Conservation (phyloP, 352 stramenopile species). For the Globisporangium cystogenes region DNA sequence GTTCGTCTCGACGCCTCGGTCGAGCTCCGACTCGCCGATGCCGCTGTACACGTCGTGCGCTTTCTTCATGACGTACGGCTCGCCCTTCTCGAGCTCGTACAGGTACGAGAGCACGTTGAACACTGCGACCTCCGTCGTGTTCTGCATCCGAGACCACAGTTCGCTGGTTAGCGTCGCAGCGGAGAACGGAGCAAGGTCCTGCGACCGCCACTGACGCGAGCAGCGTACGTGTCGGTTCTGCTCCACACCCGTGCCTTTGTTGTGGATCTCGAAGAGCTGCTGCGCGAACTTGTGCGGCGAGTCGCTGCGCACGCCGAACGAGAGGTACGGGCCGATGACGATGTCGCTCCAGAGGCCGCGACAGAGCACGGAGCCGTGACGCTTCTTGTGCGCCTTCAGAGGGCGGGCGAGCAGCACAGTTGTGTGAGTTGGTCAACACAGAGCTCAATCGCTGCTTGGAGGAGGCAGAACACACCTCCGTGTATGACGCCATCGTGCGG, state of each 20-base stretch:
- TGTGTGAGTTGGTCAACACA: neutral
- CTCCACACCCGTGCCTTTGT: constrained; percentile 91
- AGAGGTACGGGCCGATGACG: constrained; percentile 86
- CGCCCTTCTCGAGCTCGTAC: constrained; percentile 87
- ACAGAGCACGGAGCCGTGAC: constrained; percentile 73
- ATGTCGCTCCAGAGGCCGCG: constrained; percentile 92
- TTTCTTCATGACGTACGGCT: constrained; percentile 87
- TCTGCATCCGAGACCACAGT: constrained; percentile 28
- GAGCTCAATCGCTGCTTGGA: neutral
- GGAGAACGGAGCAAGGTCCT: neutral
- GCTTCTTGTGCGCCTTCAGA: constrained; percentile 50
- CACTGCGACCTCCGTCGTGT: constrained; percentile 88
- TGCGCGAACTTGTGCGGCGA: constrained; percentile 63
- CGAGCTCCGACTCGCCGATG: constrained; percentile 50
- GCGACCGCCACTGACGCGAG: neutral
- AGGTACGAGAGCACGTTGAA: constrained; percentile 92
- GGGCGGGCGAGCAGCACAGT: neutral
- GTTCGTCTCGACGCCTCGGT: constrained; percentile 5
- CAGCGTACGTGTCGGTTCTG: constrained; percentile 87
- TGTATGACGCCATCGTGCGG: constrained; percentile 87
- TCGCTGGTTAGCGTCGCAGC: too few relatives aligned
- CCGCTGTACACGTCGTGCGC: constrained; percentile 84
- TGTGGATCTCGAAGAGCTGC: constrained; percentile 91
- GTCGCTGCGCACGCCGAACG: constrained; percentile 86
- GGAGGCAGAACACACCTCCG: constrained; percentile 34